phyloP scores from a whole-genome alignment of 257 asterid genomes.

The Schizonepeta tenuifolia region DNA sequence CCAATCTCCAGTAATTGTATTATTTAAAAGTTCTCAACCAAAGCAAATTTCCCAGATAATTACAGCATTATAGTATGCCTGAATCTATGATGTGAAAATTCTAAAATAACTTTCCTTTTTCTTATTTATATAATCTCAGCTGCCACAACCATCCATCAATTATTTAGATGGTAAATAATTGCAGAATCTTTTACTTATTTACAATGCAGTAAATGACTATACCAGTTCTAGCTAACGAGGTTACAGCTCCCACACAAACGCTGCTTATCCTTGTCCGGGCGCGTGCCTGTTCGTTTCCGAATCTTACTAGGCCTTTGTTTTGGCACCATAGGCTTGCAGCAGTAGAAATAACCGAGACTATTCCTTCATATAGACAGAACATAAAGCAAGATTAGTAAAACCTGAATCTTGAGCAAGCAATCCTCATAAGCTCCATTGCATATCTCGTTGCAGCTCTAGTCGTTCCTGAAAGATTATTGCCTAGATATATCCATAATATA shows the following conservation, averaged over 20 bases:
- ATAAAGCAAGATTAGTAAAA: not conserved
- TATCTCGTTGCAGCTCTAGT: not conserved
- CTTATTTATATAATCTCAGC: not conserved
- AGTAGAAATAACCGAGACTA: not conserved
- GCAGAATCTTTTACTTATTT: not conserved
- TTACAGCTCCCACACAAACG: too few relatives aligned
- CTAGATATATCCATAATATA: not conserved
- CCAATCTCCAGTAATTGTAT: too few relatives aligned
- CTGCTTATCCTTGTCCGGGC: too few relatives aligned
- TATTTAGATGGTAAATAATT: not conserved
- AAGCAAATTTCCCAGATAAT: too few relatives aligned
- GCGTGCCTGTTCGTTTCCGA: too few relatives aligned
- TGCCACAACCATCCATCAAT: not conserved
- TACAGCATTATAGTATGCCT: too few relatives aligned
- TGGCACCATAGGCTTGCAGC: not conserved
- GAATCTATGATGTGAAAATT: too few relatives aligned
- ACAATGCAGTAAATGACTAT: not conserved
- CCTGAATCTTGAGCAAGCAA: not conserved
- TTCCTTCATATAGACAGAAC: not conserved
- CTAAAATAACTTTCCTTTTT: too few relatives aligned
- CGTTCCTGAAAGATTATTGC: not conserved
- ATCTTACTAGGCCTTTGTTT: too few relatives aligned
- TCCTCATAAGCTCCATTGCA: not conserved
- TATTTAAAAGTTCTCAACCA: too few relatives aligned
- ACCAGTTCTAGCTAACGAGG: too few relatives aligned